phyloP scores from a whole-genome alignment of 176 grass and related monocot species.

The Secale cereale region DNA sequence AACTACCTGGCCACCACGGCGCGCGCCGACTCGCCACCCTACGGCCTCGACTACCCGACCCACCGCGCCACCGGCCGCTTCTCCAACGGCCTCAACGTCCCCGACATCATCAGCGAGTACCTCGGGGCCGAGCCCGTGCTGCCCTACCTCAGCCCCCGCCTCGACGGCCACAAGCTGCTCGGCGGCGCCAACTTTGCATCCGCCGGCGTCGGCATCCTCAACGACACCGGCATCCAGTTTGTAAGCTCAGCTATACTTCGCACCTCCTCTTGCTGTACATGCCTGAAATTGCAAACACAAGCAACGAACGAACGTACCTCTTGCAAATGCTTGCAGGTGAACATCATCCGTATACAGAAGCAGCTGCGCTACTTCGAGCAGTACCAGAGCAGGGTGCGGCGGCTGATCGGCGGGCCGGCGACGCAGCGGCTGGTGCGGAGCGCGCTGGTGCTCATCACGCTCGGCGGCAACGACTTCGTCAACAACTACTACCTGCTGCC shows the following conservation, averaged over 20 bases:
- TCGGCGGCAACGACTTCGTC: neutral
- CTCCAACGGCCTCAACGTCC: constrained; percentile 17
- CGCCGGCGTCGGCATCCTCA: constrained; percentile 89
- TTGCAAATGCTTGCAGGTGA: neutral
- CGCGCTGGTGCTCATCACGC: neutral
- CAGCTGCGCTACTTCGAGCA: neutral
- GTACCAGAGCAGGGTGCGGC: neutral
- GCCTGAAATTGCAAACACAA: no score
- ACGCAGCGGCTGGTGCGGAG: neutral
- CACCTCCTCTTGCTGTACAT: no score
- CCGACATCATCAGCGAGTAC: constrained; percentile 11
- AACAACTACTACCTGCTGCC: neutral
- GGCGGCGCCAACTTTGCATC: constrained; percentile 94
- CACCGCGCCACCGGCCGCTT: constrained; percentile 18
- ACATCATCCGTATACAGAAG: neutral
- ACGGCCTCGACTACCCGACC: constrained; percentile 13
- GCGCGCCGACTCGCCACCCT: constrained; percentile 13
- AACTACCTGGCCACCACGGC: constrained; percentile 11
- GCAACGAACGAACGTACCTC: no score
- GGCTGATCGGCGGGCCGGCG: neutral
- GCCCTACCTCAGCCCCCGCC: constrained; percentile 2
- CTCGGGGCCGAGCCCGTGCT: neutral
- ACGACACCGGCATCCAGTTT: constrained; percentile 90
- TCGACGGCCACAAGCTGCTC: constrained; percentile 50
- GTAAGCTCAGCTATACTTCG: constrained; percentile 29